Percentiles rank a stretch among this genome's conserved stretches.
Conservation (phyloP, 371 early-diverging fungal species). For the Mucor sp. region DNA sequence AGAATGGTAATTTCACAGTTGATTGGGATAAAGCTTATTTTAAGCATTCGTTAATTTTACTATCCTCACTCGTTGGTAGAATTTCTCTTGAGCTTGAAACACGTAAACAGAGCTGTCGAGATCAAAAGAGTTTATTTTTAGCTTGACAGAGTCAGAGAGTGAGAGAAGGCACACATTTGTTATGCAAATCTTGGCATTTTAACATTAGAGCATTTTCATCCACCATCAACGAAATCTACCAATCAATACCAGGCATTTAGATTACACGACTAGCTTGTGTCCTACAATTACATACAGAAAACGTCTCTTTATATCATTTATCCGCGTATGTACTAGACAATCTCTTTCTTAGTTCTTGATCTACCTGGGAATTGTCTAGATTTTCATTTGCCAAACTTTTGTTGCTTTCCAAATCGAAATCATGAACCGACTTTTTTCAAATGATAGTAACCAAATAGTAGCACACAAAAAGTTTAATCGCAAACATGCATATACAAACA, state of each 20-base stretch:
- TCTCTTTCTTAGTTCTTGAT: background rate
- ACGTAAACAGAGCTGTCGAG: background rate
- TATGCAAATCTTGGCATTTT: conserved; percentile 1
- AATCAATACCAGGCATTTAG: background rate
- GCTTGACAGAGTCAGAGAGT: background rate
- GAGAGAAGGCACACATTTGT: background rate
- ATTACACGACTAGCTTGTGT: background rate
- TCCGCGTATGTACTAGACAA: background rate
- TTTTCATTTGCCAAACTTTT: background rate
- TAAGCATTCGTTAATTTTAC: background rate
- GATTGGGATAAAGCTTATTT: background rate
- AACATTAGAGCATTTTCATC: background rate
- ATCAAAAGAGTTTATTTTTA: background rate
- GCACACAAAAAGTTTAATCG: background rate
- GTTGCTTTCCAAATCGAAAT: background rate
- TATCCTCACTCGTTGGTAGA: background rate
- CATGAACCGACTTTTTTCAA: background rate
- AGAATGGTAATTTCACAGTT: background rate
- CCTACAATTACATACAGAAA: background rate
- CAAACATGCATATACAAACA: background rate
- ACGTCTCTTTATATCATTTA: background rate
- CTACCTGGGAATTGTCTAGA: background rate
- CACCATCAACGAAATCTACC: background rate
- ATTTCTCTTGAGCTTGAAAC: background rate
- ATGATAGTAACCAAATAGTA: background rate